Base-by-base conservation (phyloP, 345 rosid genomes). In the Angophora floribunda region DNA sequence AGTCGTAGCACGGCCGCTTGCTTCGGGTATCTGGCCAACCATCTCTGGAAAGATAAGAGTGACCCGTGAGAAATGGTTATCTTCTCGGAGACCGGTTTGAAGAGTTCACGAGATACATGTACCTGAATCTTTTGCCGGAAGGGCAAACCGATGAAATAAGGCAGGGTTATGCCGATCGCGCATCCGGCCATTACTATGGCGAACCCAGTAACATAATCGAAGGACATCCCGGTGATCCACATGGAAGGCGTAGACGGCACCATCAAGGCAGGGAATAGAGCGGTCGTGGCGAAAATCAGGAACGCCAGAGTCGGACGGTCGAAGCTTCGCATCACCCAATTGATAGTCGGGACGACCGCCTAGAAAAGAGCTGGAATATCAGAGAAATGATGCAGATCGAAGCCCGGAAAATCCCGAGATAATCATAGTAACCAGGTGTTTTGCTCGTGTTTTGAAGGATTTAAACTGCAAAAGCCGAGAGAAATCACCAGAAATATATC, bases 181-280 rank as follows among this genome's bases (percentile, higher is more conserved):
- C 89, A 61, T 32, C 92, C 93, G 2, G 87, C 63, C 86, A 89
- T 88, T 13, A 91, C 88, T 6, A 93, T 41, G 5, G 90, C 51
- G 30, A 91, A 89, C 28, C 93, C 94, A 26, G 55, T 80, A 47
- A 88, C 92, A 32, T 93, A 91, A 44, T 90, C 90, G 52, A 90
- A 93, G 61, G 91, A 52, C 92, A 91, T 88, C 86, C 94, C 92
- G 2, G 92, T 93, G 50, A 91, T 61, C 94, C 94, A 93, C 88
- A 93, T 78, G 5, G 93, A 88, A n/a, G 94, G 94, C 3, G 93
- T 87, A 4, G 93, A 90, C 14, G 94, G 93, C 47, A 93, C 41
- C 50, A 91, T 89, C n/a, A 93, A 1, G 41, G 59, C 5, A 0
- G 93, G 94, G 49, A 92, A 91, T 45, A 91, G 3, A 1, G 92